phyloP scores from a whole-genome alignment of 345 rosid species.

The Euphorbia pulcherrima region DNA sequence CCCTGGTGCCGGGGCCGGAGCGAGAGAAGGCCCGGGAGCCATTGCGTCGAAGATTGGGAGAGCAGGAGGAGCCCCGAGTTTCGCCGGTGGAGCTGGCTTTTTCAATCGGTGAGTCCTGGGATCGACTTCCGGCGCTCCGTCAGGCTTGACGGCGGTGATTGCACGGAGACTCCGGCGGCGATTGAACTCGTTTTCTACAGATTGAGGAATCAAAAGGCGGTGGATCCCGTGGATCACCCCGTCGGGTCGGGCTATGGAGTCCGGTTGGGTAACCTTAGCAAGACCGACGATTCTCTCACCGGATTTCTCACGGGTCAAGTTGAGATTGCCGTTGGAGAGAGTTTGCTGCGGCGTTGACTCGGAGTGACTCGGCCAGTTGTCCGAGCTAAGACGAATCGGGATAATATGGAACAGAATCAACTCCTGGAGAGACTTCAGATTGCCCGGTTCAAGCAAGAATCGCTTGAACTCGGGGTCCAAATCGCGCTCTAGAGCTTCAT shows the following conservation, averaged over 20 bases:
- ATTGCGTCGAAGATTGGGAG: slow-evolving; percentile 78
- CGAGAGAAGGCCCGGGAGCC: slow-evolving; percentile 94
- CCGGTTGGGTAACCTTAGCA: slow-evolving; percentile 45
- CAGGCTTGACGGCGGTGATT: slow-evolving; percentile 61
- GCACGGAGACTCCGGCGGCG: slow-evolving; percentile 56
- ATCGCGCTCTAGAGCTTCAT: slow-evolving; percentile 32
- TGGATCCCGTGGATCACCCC: slow-evolving; percentile 74
- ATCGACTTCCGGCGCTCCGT: slow-evolving; percentile 74
- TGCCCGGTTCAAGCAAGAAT: slow-evolving; percentile 34
- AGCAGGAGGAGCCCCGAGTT: slow-evolving; percentile 71
- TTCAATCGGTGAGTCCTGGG: slow-evolving; percentile 66
- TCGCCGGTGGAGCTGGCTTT: slow-evolving; percentile 53
- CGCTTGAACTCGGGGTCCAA: slow-evolving; percentile 35
- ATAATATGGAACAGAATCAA: slow-evolving; percentile 30
- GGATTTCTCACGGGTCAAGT: slow-evolving; percentile 33
- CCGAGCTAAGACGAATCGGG: slow-evolving; percentile 25
- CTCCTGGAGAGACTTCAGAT: slow-evolving; percentile 33
- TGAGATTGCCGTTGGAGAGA: slow-evolving; percentile 48
- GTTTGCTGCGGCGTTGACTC: slow-evolving; percentile 40
- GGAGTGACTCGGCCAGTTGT: slow-evolving; percentile 22
- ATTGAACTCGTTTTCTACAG: slow-evolving; percentile 70
- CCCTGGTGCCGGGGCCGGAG: slow-evolving; percentile 97
- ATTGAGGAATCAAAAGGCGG: slow-evolving; percentile 57
- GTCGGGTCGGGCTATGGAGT: slow-evolving; percentile 62
- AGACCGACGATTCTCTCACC: slow-evolving; percentile 44